phyloP scores from a whole-genome alignment of 495 filamentous ascomycete species.

The Talaromyces ruber region DNA sequence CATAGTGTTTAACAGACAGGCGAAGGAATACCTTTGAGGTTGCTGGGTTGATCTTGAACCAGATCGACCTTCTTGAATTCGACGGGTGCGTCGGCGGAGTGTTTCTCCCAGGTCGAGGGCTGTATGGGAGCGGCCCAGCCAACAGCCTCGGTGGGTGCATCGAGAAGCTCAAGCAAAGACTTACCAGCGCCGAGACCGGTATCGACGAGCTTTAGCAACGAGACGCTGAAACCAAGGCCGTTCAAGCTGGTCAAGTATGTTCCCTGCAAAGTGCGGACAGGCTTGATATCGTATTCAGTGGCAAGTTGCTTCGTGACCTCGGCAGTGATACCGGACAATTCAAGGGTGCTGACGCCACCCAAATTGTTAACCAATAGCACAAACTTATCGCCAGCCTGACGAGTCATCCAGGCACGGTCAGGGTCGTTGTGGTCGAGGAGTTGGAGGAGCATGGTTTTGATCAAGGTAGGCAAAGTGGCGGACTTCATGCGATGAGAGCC shows the following conservation, averaged over 20 bases:
- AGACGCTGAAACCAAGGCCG: conserved; percentile 85
- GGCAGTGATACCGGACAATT: conserved; percentile 81
- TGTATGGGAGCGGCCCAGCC: conserved; percentile 75
- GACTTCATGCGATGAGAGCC: conserved; percentile 63
- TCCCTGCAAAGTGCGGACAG: conserved; percentile 52
- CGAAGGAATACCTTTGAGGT: conserved; percentile 45
- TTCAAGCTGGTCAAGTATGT: conserved; percentile 81
- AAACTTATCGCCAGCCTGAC: conserved; percentile 50
- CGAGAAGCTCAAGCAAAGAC: conserved; percentile 78
- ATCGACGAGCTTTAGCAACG: conserved; percentile 70
- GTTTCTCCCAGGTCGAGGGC: conserved; percentile 44
- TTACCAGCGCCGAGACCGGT: conserved; percentile 68
- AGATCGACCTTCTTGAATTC: conserved; percentile 48
- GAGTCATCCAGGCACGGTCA: conserved; percentile 71
- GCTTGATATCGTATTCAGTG: conserved; percentile 59
- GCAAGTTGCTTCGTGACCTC: conserved; percentile 77
- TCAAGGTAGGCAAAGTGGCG: conserved; percentile 58
- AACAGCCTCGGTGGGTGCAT: conserved; percentile 73
- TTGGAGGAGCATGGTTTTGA: conserved; percentile 71
- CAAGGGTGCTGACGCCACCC: conserved; percentile 81
- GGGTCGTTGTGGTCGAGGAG: conserved; percentile 69
- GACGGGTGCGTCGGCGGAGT: conserved; percentile 23
- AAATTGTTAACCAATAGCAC: conserved; percentile 90
- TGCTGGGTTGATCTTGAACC: conserved; percentile 51
- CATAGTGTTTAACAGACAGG: not conserved